Conservation (phyloP, 2,329 filamentous ascomycete species). For the Neonectria neomacrospora region DNA sequence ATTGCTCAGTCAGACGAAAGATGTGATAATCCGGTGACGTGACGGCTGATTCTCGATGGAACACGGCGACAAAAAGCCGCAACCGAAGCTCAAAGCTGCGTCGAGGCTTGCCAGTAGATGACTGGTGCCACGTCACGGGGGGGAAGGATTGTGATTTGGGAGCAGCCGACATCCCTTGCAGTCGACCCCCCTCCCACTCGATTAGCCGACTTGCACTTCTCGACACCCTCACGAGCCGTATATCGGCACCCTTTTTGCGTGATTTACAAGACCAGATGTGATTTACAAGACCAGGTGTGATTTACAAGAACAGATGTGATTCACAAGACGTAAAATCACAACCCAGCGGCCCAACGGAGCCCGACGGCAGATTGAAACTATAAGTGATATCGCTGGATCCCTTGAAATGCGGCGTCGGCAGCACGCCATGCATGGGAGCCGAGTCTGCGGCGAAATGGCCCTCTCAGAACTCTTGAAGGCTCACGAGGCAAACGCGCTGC, state of each 20-base stretch:
- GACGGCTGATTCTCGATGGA: not conserved
- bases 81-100: not conserved
- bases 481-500: not conserved
- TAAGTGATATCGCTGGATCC: not conserved
- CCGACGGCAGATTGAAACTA: not conserved
- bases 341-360: not conserved
- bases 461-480: not conserved
- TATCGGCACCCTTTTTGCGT: not conserved
- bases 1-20: not conserved
- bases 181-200: not conserved
- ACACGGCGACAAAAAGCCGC: not conserved
- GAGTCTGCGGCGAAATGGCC: not conserved
- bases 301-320: not conserved
- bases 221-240: slow-evolving; percentile 3
- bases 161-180: not conserved
- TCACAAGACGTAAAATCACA: not conserved
- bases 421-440: not conserved
- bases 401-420: not conserved
- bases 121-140: not conserved
- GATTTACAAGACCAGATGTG: not conserved
- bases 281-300: not conserved
- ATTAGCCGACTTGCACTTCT: not conserved
- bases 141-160: not conserved
- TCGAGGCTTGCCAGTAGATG: not conserved
- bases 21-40: not conserved